Conservation (phyloP, 768 basidiomycete species). For the Panellus pusillus region DNA sequence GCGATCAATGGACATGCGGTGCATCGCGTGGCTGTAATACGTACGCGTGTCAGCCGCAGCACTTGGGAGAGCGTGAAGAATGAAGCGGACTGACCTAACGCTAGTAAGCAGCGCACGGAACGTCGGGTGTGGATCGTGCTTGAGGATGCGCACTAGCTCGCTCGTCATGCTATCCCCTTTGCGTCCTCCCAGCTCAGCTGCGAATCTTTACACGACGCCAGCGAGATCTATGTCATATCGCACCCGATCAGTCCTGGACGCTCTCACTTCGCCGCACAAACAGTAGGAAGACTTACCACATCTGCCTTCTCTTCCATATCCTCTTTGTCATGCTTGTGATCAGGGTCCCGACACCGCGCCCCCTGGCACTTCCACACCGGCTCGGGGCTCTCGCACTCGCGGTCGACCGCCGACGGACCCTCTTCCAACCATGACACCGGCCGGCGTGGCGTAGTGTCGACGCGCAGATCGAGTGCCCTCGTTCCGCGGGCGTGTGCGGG, state of each 20-base stretch:
- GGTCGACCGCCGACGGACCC: background rate
- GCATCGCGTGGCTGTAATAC: conserved; percentile 10
- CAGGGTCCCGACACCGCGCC: conserved; percentile 2
- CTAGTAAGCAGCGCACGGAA: conserved; percentile 1
- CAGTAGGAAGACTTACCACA: conserved; percentile 11
- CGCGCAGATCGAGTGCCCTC: background rate
- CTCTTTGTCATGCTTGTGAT: conserved; percentile 2
- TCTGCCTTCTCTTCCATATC: conserved; percentile 2
- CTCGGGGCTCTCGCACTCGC: conserved; percentile 17
- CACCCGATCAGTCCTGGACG: background rate
- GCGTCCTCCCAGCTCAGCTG: conserved; percentile 18
- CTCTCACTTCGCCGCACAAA: too few relatives aligned
- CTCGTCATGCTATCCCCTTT: conserved; percentile 19
- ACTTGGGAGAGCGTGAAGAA: background rate
- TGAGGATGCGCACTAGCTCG: conserved; percentile 15
- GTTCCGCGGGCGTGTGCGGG: background rate
- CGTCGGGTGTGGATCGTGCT: conserved; percentile 19
- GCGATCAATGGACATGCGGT: conserved; percentile 14
- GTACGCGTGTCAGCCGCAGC: too few relatives aligned
- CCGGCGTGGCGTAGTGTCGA: background rate
- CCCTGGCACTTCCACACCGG: conserved; percentile 15
- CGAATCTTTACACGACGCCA: conserved; percentile 18
- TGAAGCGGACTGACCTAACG: conserved; percentile 5
- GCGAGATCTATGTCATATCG: conserved; percentile 7
- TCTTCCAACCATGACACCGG: conserved; percentile 12